phyloP scores from a whole-genome alignment of 2,329 filamentous ascomycete genomes.

The Colletotrichum destructivum region DNA sequence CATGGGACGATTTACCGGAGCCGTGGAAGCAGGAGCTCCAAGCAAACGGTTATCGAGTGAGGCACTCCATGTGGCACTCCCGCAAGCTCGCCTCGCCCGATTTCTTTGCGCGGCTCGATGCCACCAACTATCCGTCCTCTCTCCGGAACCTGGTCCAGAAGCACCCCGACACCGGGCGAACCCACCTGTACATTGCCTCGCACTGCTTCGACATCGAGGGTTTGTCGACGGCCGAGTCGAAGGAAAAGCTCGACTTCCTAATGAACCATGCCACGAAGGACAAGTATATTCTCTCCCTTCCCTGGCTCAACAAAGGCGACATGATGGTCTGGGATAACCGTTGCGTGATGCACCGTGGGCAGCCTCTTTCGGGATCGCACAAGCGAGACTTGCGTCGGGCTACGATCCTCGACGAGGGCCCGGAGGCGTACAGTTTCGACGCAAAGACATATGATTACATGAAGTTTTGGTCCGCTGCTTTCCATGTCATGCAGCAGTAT shows the following conservation, averaged over 20 bases:
- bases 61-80: slow-evolving; percentile 66
- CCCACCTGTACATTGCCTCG: slow-evolving; percentile 67
- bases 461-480: no score
- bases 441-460: no score
- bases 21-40: slow-evolving; percentile 50
- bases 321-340: slow-evolving; percentile 73
- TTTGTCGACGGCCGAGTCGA: slow-evolving; percentile 52
- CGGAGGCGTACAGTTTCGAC: no score
- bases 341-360: slow-evolving; percentile 67
- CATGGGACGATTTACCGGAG: slow-evolving; percentile 61
- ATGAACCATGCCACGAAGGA: slow-evolving; percentile 62
- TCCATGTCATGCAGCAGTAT: no score
- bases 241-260: slow-evolving; percentile 55
- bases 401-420: slow-evolving; percentile 64
- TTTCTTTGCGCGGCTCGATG: slow-evolving; percentile 62
- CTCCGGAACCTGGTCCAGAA: slow-evolving; percentile 65
- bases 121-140: slow-evolving; percentile 53
- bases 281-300: slow-evolving; percentile 61
- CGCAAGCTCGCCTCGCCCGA: slow-evolving; percentile 66
- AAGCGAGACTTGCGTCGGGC: slow-evolving; percentile 68
- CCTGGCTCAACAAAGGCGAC: slow-evolving; percentile 65
- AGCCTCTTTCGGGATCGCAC: slow-evolving; percentile 63
- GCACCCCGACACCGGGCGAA: slow-evolving; percentile 66
- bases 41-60: slow-evolving; percentile 58
- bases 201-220: slow-evolving; percentile 68